Evolutionary conservation across 495 filamentous ascomycete species (phyloP).

Genomic region (Xylaria castorea): DNA sequence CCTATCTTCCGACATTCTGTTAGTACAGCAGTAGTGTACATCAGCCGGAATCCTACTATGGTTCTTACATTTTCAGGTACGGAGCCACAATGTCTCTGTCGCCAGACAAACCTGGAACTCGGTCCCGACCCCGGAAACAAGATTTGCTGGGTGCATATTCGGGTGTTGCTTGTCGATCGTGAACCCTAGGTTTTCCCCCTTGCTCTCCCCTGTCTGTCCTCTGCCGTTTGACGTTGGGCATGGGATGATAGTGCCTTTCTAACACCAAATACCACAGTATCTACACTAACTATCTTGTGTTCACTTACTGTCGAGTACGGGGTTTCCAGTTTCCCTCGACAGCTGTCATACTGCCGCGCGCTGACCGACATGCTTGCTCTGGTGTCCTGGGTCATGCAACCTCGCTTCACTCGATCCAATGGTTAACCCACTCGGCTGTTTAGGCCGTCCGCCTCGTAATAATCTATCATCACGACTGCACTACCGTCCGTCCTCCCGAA

Average conservation of each 20-base stretch:
- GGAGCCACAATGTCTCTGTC: conserved; percentile 8
- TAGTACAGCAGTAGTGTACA: not conserved
- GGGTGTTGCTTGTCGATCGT: conserved; percentile 12
- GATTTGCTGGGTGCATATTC: conserved; percentile 12
- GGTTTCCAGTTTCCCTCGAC: not conserved
- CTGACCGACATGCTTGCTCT: conserved; percentile 12
- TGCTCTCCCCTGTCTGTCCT: conserved; percentile 11
- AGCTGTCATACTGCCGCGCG: not conserved
- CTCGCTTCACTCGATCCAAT: conserved; percentile 44
- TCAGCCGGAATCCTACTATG: not conserved
- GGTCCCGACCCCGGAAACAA: conserved; percentile 11
- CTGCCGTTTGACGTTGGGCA: not conserved
- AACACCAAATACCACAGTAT: not conserved
- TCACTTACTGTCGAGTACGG: not conserved
- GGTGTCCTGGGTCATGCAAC: conserved; percentile 37
- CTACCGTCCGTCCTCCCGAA: not conserved
- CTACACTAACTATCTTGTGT: not conserved
- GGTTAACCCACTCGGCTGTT: conserved; percentile 17
- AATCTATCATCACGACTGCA: conserved; percentile 11
- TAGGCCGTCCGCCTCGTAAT: conserved; percentile 19
- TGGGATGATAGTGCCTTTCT: not conserved
- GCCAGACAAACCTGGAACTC: conserved; percentile 2
- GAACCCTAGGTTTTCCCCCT: conserved; percentile 9
- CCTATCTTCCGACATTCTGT: not conserved
- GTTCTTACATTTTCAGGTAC: conserved; percentile 3